Conservation (phyloP, 192 early-diverging fungal species). For the Backusella australiensis region DNA sequence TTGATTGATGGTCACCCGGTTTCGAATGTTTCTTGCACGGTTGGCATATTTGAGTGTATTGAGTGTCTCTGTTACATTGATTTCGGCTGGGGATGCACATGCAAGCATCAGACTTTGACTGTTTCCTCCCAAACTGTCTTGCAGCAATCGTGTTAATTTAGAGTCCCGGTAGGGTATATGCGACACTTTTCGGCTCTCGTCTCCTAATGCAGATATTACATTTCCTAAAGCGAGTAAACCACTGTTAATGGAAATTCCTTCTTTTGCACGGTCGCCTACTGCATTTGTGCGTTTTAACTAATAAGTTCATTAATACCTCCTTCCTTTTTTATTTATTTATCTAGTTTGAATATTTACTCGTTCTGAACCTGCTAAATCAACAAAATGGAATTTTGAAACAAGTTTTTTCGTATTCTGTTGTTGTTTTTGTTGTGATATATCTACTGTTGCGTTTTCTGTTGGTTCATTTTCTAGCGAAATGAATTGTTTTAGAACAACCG, state of each 20-base stretch:
- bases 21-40: slow-evolving; percentile 88
- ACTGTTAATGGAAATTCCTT: slow-evolving; percentile 97
- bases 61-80: slow-evolving; percentile 84
- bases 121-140: slow-evolving; percentile 95
- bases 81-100: slow-evolving; percentile 83
- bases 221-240: slow-evolving; percentile 95
- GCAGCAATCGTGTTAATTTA: slow-evolving; percentile 93
- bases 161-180: slow-evolving; percentile 97
- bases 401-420: background rate
- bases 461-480: slow-evolving; percentile 18
- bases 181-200: slow-evolving; percentile 54
- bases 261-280: slow-evolving; percentile 88
- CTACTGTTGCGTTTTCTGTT: background rate
- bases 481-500: slow-evolving; percentile 82
- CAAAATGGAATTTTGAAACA: slow-evolving; percentile 92
- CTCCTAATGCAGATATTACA: slow-evolving; percentile 94
- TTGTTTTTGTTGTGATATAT: background rate
- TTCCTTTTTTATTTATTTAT: background rate
- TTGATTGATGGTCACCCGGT: slow-evolving; percentile 45
- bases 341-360: slow-evolving; percentile 40
- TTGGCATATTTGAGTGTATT: slow-evolving; percentile 97
- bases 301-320: background rate
- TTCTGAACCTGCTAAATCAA: slow-evolving; percentile 98
- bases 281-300: slow-evolving; percentile 89
- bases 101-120: slow-evolving; percentile 92